phyloP scores from a whole-genome alignment of 116 monocot genomes.

The Thalassia testudinum region DNA sequence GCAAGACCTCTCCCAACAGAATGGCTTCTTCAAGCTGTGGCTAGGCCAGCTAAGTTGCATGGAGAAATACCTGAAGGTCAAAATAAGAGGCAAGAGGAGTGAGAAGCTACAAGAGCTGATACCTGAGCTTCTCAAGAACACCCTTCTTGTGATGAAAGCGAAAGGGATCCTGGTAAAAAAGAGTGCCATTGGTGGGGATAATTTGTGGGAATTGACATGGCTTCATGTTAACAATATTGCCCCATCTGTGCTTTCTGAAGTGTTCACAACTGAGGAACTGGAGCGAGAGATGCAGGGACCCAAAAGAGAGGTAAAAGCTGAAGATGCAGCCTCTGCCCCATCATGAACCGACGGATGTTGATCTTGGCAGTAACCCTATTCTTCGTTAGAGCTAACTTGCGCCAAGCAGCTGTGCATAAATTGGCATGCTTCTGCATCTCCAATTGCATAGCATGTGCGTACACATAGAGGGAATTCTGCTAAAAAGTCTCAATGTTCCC shows the following conservation, averaged over 20 bases:
- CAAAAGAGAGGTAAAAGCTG: background rate
- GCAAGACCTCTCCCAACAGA: constrained; percentile 38
- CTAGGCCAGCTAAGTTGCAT: constrained; percentile 57
- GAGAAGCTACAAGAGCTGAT: constrained; percentile 76
- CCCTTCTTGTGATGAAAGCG: constrained; percentile 64
- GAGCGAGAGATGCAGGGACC: background rate
- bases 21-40: constrained; percentile 76
- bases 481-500: too few species aligned
- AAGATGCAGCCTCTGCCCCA: too few species aligned
- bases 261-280: constrained; percentile 38
- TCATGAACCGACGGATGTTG: too few species aligned
- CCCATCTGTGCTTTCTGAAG: constrained; percentile 43
- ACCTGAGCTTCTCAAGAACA: constrained; percentile 70
- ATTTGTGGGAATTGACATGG: constrained; percentile 85
- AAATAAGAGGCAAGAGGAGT: constrained; percentile 66
- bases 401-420: too few species aligned
- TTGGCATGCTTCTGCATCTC: too few species aligned
- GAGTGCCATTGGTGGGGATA: constrained; percentile 55
- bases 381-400: too few species aligned
- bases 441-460: too few species aligned
- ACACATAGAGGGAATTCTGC: too few species aligned
- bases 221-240: constrained; percentile 71
- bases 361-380: too few species aligned
- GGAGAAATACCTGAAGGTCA: constrained; percentile 76
- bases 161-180: constrained; percentile 53